Evolutionary conservation across 768 basidiomycete genomes (phyloP), one percentile per base, ranked within the genome.

Genomic region (Mycena metata): DNA sequence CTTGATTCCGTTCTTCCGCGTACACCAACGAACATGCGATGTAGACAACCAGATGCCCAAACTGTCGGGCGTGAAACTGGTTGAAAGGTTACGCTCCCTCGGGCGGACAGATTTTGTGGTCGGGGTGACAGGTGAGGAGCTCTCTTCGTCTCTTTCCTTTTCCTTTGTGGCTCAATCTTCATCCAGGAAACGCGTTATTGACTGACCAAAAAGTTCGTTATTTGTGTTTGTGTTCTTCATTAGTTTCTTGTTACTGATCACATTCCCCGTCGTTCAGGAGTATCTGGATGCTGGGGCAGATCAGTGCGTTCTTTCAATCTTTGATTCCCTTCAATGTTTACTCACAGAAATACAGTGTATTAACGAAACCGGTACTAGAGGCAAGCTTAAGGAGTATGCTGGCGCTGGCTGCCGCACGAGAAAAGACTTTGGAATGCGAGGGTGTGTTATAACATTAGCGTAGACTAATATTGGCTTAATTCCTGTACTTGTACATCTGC

Each of bases 321-420:
- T 23, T 3, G 1, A 21, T 7, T n/a, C 30, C 30, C 30, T 30
- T 30, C 30, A 6, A 26, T 42, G 67, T 19, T 39, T 11, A 49
- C n/a, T 46, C 46, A 70, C 58, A 11, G 16, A 17, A 39, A 16
- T n/a, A 30, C 49, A 89, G 89, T 50, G 84, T 90, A 19, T 75
- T 90, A 60, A 90, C 87, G 55, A 90, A 90, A 73, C 89, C 90
- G 0, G 89, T 90, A 2, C 82, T 87, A 11, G 88, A 90, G 78
- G 80, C 69, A 19, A 77, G 76, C 62, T 61, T 80, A 21, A 72
- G 67, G 49, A 63, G 52, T n/a, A 80, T 80, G 78, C 64, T 80
- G 10, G 51, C 62, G 52, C 67, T 77, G 8, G 78, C 77, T 9
- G 64, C 72, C 23, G 74, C 74, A 43, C 74, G 73, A 11, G 52